Conservation (phyloP, 495 filamentous ascomycete genomes). For the Echria macrotheca region DNA sequence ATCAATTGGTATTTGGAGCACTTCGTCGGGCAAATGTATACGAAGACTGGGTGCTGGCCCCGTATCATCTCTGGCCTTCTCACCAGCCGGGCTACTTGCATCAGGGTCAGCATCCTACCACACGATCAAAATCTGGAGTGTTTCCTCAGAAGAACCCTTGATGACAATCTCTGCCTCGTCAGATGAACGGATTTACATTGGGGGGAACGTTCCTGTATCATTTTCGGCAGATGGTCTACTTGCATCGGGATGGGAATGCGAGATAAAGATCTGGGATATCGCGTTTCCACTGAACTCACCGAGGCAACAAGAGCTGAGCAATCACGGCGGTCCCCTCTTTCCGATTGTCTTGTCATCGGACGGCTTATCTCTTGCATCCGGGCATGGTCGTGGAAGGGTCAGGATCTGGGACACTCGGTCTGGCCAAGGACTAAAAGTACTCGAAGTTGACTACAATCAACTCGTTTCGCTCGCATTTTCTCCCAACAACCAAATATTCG, state of each 20-base stretch:
- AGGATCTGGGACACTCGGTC: neutral
- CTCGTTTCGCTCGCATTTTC: neutral
- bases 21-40: neutral
- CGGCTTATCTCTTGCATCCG: neutral
- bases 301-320: too few species aligned
- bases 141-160: constrained; percentile 60
- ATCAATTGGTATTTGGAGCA: neutral
- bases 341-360: neutral
- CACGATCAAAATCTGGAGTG: constrained; percentile 34
- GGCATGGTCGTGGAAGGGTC: neutral
- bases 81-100: constrained; percentile 20
- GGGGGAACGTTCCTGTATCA: too few species aligned
- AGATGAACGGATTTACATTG: too few species aligned
- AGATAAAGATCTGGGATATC: too few species aligned
- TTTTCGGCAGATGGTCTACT: constrained; percentile 39
- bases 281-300: too few species aligned
- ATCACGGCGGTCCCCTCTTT: too few species aligned
- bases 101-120: constrained; percentile 28
- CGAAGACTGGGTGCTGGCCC: neutral
- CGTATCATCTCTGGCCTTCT: constrained; percentile 5
- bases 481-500: too few species aligned
- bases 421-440: neutral
- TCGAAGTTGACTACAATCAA: constrained; percentile 1
- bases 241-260: neutral
- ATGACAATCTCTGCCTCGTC: too few species aligned